A percentile compares a stretch with the other conserved stretches of the same genome.
phyloP scores from a whole-genome alignment of 2,329 filamentous ascomycete genomes.

The Tolypocladium endophyticum region DNA sequence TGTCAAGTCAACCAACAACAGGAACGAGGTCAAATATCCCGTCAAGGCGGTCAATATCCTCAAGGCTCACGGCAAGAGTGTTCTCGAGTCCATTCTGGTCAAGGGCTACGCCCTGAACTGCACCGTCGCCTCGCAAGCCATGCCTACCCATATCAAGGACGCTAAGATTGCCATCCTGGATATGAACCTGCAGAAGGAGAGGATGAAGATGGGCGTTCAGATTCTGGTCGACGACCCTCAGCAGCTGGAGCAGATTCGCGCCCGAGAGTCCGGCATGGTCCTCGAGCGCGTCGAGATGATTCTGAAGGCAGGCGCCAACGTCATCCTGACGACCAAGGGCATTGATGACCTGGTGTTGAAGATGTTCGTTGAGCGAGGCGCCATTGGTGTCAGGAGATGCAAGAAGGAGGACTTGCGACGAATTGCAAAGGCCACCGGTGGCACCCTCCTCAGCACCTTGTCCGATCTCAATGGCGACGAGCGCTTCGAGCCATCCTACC shows the following conservation, averaged over 20 bases:
- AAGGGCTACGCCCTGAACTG: constrained; percentile 98
- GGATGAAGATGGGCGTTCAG: constrained; percentile 98
- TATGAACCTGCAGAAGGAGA: constrained; percentile 97
- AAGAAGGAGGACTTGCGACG: constrained; percentile 97
- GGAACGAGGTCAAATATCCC: constrained; percentile 87
- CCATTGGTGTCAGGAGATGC: constrained; percentile 90
- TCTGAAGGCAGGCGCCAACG: constrained; percentile 91
- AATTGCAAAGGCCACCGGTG: constrained; percentile 92
- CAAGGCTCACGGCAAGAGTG: constrained; percentile 94
- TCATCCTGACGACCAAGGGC: constrained; percentile 93
- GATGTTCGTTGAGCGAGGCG: constrained; percentile 85
- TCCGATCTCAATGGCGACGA: constrained; percentile 97
- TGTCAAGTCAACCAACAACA: constrained; percentile 87
- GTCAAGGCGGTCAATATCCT: constrained; percentile 99
- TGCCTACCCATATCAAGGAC: constrained; percentile 85
- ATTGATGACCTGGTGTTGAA: constrained; percentile 96
- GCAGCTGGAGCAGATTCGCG: constrained; percentile 93
- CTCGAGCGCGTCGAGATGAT: constrained; percentile 95
- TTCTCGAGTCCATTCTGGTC: constrained; percentile 76
- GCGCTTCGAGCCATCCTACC: constrained; percentile 81
- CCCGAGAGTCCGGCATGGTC: constrained; percentile 85
- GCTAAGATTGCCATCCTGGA: constrained; percentile 95
- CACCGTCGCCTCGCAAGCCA: constrained; percentile 95
- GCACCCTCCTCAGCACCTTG: constrained; percentile 82
- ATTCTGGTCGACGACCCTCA: constrained; percentile 96